A percentile compares a stretch with the other conserved stretches of the same genome.
These are phyloP conservation scores for Acacia confusa DNA, from an alignment of 306 rosid species.

Conservation along the genomic window DNA sequence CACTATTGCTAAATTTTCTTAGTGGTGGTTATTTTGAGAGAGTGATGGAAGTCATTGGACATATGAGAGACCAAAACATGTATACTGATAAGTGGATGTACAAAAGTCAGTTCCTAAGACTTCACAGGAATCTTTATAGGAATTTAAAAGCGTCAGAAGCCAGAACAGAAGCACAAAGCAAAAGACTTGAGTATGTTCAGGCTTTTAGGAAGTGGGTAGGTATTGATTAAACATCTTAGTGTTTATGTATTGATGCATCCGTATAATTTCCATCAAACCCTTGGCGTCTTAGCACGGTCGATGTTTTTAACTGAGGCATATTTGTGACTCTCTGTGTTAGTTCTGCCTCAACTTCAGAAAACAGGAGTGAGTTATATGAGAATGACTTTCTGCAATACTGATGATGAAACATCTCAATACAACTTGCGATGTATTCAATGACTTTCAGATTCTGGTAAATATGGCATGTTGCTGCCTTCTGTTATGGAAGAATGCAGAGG, in stretches of 20 bases:
- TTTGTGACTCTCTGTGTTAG: conserved; percentile 11
- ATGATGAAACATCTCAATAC: conserved; percentile 1
- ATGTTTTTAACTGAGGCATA: conserved; percentile 6
- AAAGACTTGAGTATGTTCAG: conserved; percentile 66
- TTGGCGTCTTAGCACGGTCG: not conserved
- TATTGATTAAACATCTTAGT: conserved; percentile 35
- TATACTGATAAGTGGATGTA: conserved; percentile 72
- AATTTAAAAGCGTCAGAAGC: conserved; percentile 63
- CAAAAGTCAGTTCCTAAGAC: conserved; percentile 69
- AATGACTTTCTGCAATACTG: not conserved
- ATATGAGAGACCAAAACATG: conserved; percentile 61
- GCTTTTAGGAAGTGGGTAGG: conserved; percentile 76
- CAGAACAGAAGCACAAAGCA: conserved; percentile 75
- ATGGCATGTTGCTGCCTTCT: not conserved
- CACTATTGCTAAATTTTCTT: conserved; percentile 63
- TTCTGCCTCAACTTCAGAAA: conserved; percentile 7
- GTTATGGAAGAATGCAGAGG: not conserved
- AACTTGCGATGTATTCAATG: conserved; percentile 14
- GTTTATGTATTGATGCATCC: not conserved
- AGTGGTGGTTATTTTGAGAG: conserved; percentile 94
- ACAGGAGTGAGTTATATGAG: not conserved
- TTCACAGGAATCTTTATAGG: conserved; percentile 75
- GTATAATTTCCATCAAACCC: conserved; percentile 15
- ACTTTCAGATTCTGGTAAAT: conserved; percentile 1
- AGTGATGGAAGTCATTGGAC: conserved; percentile 73